Evolutionary conservation across 164 flowering plant genomes (phyloP), one percentile per base, ranked within the genome.

Genomic region (Berberis thunbergii): DNA sequence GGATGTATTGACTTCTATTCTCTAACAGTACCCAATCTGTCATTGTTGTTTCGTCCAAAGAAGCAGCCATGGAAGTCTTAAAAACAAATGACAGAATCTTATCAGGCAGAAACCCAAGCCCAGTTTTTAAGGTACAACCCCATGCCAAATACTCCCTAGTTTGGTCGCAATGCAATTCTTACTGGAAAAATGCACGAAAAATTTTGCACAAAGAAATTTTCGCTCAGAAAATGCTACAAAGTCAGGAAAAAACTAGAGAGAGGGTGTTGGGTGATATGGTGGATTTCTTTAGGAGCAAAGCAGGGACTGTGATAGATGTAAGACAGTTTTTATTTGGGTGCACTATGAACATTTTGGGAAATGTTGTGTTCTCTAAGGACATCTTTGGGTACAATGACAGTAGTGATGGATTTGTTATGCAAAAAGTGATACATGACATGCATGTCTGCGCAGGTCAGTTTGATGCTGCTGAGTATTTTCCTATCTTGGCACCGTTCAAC

Each of bases 21-120:
- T n/a, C n/a, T n/a, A n/a, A n/a, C n/a, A n/a, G n/a, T n/a, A n/a
- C n/a, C n/a, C 60, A 57, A 9, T 54, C 60, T 7, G 5, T 64
- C 2, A 63, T 71, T 7, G 55, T 71, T 0, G 74, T 52, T 43
- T 66, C 74, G 10, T 62, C 67, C 5, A 41, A 63, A 1, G 59
- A 52, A 0, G 66, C 67, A 1, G 74, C 74, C 8, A 62, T 3
- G 39, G 74, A 67, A 41, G 59, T 71, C 38, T 66, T 66, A 53
- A 66, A 67, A 41, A 62, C 66, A 45, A 52, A 67, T 6, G 74
- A 71, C 39, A 57, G 55, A 7, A 2, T 43, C 6, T 54, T 62
- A 26, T 68, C 66, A 1, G 70, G 48, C 11, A 61, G 62, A 3
- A 39, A 45, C 50, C 40, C 57, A 3, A 48, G 62, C 39, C 43